Base-by-base conservation (phyloP, 2,329 filamentous ascomycete genomes). In the Claviceps africana region DNA sequence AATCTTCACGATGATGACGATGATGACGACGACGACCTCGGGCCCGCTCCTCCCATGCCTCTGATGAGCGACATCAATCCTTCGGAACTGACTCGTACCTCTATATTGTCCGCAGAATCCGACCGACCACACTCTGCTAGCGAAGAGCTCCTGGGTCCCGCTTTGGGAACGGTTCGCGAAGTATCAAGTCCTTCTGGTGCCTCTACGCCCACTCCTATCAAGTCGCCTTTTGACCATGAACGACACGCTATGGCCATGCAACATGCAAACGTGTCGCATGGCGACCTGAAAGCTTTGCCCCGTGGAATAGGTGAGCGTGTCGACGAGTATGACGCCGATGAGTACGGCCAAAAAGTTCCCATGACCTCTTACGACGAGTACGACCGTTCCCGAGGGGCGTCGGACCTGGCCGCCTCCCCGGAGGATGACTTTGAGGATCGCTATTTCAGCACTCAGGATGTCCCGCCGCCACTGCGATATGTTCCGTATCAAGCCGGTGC, bases 51-150 rank as follows among this genome's bases (percentile, higher is more conserved):
- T 7, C 87, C 87, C 6, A 88, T 96, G 84, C 91, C 91, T 2
- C 76, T 95, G 56, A 84, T 86, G 67, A 95, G 90, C 67, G 87
- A 88, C 52, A 79, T 95, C 53, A 85, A 87, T 57, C 81, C 86
- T 43, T 95, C 91, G 0, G 90, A 96, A 50, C 68, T 96, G 52
- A 97, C 91, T 0, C 78, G 91, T 59, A 85, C 85, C 17, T 96
- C 91, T 0, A 87, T 97, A 51, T 70, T 93, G 19, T 93, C 90
- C 5, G 86, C 87, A 31, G 82, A 86, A 30, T 87, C 86, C 0
- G 87, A 88, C 57, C 74, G 82, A 50, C 84, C 86, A 17, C 75
- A 78, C 47, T 87, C 85, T 19, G 81, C 83, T 22, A 83, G 75
- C 61, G 82, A 77, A 60, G 78, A 78, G 67, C 73, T 68, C 60